A percentile compares a stretch with the other conserved stretches of the same genome.
These are phyloP conservation scores for Aureobasidium sp. DNA, from an alignment of 2,329 filamentous ascomycete species.

Conservation along the genomic window DNA sequence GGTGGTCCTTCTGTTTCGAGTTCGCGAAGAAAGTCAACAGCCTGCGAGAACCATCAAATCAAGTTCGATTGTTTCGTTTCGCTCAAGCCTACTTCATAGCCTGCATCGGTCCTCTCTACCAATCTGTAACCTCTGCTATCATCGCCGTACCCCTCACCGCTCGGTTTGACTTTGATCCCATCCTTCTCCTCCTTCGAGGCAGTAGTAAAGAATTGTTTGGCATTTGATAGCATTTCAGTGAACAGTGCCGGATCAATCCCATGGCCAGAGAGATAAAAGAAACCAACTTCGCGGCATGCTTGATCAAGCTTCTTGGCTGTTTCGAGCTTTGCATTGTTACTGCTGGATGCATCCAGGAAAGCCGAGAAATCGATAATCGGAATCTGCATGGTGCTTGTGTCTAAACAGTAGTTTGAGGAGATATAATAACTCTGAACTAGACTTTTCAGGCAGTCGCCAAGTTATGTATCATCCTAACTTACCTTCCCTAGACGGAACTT, in stretches of 20 bases:
- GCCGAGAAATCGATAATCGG: neutral
- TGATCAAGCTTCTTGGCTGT: neutral
- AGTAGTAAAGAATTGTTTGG: neutral
- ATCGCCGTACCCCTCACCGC: neutral
- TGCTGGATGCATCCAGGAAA: neutral
- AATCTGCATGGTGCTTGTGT: neutral
- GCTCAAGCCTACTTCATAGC: neutral
- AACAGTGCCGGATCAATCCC: neutral
- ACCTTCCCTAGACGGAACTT: neutral
- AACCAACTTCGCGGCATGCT: constrained; percentile 3
- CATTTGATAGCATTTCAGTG: neutral
- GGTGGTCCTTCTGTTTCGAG: neutral
- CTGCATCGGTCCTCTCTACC: neutral
- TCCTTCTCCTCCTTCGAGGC: neutral
- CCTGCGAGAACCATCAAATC: neutral
- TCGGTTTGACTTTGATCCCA: neutral
- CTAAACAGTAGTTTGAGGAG: neutral
- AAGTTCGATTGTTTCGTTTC: neutral
- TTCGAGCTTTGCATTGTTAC: neutral
- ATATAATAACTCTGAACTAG: neutral
- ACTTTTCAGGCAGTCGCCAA: neutral
- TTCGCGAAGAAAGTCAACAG: constrained; percentile 6
- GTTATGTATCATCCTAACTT: neutral
- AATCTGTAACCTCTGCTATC: neutral
- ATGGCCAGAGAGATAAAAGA: constrained; percentile 7